Evolutionary conservation across 371 early-diverging fungal genomes (phyloP), one percentile per base, ranked within the genome.

Genomic region (Sporodiniella umbellata): DNA sequence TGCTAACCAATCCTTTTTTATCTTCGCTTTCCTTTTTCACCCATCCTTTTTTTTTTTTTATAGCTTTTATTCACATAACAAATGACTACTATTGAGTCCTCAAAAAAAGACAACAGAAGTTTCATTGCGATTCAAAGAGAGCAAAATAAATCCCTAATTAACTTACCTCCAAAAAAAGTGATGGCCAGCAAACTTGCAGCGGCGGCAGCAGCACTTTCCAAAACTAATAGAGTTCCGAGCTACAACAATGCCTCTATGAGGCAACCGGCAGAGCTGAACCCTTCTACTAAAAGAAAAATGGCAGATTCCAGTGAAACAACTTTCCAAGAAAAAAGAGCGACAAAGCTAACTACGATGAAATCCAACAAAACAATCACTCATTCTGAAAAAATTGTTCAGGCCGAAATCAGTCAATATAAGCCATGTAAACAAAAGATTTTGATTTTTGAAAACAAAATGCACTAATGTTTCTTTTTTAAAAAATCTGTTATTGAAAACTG

Each of bases 361-460:
- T 23, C 45, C 10, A 19, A 12, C 11, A 61, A 53, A 42, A 45
- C 70, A 2, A 72, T 79, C 42, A 62, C 68, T n/a, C 79, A 79
- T 46, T 75, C 80, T 55, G 80, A 76, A 21, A 53, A 66, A 63
- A 66, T 79, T 40, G 72, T 79, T 11, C 68, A 63, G 17, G 62
- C 70, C 17, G 60, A 67, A 14, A 68, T 70, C 23, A 54, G 43
- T 43, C 63, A 75, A 22, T 79, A 79, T 38, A 66, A 69, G 40
- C 68, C 75, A 37, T 75, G 79, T 79, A 68, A 64, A 70, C 50
- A 33, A 4, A 51, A 42, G 10, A 6, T n/a, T 5, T 14, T 3
- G 14, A n/a, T 30, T 44, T 7, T 12, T n/a, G n/a, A n/a, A n/a
- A n/a, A n/a, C n/a, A n/a, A n/a, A n/a, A 33, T 8, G 17, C 14